A percentile compares a stretch with the other conserved stretches of the same genome.
Conservation (phyloP, 1,284 basidiomycete genomes). For the Boletus smithii region DNA sequence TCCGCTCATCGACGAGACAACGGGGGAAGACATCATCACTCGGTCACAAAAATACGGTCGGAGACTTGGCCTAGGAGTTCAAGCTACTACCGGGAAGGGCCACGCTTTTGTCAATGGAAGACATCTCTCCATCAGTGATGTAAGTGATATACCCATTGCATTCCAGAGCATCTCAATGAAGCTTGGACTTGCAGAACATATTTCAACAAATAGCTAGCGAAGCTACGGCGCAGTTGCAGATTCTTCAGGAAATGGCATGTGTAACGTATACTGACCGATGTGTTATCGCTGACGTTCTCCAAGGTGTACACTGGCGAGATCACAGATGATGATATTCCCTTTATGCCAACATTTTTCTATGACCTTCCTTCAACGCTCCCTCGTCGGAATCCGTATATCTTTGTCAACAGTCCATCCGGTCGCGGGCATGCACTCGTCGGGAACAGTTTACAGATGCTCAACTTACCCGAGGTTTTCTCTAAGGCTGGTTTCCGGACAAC, state of each 20-base stretch:
- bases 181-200: conserved; percentile 51
- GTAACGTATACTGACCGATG: background rate
- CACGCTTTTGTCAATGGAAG: conserved; percentile 89
- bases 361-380: conserved; percentile 73
- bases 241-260: conserved; percentile 69
- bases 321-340: conserved; percentile 49
- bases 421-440: conserved; percentile 13
- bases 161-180: background rate
- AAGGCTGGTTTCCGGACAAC: conserved; percentile 16
- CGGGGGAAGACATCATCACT: conserved; percentile 34
- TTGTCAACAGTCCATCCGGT: conserved; percentile 38
- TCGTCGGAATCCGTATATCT: conserved; percentile 72
- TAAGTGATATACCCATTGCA: conserved; percentile 37
- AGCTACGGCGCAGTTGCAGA: conserved; percentile 56
- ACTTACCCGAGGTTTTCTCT: conserved; percentile 25
- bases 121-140: conserved; percentile 67
- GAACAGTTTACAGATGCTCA: conserved; percentile 23
- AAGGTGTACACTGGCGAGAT: conserved; percentile 67
- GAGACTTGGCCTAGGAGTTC: conserved; percentile 45
- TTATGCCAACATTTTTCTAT: conserved; percentile 81
- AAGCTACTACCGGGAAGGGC: conserved; percentile 37
- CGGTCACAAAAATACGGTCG: conserved; percentile 49
- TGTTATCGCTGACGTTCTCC: conserved; percentile 6
- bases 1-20: conserved; percentile 17
- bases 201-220: conserved; percentile 64